Evolutionary conservation across 2,329 filamentous ascomycete species (phyloP).

Genomic region (Penicillium rolfsii): DNA sequence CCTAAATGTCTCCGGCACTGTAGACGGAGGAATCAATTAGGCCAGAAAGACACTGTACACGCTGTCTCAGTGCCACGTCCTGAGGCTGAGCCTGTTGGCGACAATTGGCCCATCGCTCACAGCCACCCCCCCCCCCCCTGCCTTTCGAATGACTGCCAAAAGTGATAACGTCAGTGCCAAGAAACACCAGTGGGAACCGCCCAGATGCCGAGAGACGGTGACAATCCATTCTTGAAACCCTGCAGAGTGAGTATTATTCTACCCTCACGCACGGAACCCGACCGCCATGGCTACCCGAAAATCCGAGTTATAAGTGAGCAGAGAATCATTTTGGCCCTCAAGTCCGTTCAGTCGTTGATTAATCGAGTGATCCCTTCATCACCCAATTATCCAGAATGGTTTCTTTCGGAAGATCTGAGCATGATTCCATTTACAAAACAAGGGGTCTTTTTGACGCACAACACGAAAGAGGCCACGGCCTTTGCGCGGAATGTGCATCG

Average conservation of each 20-base stretch:
- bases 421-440: constrained; percentile 2
- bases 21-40: background rate
- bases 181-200: constrained; percentile 10
- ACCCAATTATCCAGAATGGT: constrained; percentile 6
- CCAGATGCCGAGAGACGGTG: constrained; percentile 14
- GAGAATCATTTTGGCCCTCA: background rate
- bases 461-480: background rate
- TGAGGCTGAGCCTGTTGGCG: background rate
- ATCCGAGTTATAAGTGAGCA: constrained; percentile 10
- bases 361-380: background rate
- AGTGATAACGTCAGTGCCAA: constrained; percentile 13
- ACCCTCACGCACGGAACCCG: background rate
- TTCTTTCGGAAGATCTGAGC: background rate
- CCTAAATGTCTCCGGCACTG: background rate
- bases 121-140: background rate
- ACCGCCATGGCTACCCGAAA: constrained; percentile 2
- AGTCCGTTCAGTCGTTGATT: background rate
- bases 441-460: background rate
- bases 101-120: background rate
- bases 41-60: background rate
- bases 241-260: constrained; percentile 5
- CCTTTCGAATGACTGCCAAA: constrained; percentile 3
- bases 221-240: constrained; percentile 4
- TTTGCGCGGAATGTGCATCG: background rate
- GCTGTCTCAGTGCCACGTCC: constrained; percentile 6